Evolutionary conservation across 345 rosid genomes (phyloP).

Genomic region (Carallia pectinifolia): DNA sequence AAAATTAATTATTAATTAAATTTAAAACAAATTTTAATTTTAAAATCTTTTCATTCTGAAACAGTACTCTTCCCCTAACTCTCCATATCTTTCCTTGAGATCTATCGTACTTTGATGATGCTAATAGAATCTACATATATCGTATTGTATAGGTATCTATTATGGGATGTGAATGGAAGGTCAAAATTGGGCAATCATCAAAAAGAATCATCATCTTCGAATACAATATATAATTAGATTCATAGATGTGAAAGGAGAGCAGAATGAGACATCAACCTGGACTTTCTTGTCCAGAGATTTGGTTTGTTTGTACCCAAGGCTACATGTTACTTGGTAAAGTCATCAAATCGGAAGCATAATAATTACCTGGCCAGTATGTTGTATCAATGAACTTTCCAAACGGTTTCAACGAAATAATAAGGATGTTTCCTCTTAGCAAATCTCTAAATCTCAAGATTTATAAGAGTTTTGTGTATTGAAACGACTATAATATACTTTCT

Average conservation of each 20-base stretch:
- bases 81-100: too few species aligned
- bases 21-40: too few species aligned
- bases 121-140: too few species aligned
- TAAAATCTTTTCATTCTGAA: too few species aligned
- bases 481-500: too few species aligned
- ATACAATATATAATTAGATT: too few species aligned
- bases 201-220: constrained; percentile 15
- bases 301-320: constrained; percentile 29
- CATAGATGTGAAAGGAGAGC: background rate
- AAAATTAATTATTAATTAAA: too few species aligned
- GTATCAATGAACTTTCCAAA: constrained; percentile 16
- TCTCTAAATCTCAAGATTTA: too few species aligned
- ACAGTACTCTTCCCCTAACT: too few species aligned
- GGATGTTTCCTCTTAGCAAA: constrained; percentile 3
- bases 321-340: constrained; percentile 26
- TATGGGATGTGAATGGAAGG: constrained; percentile 12
- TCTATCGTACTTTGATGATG: too few species aligned
- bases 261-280: constrained; percentile 33
- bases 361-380: constrained; percentile 14
- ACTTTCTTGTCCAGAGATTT: constrained; percentile 37
- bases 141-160: constrained; percentile 1
- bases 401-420: background rate
- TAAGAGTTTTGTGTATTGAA: too few species aligned
- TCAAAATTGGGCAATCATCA: constrained; percentile 40
- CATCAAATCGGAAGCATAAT: constrained; percentile 26